phyloP scores from a whole-genome alignment of 352 stramenopile species.

The Lagenidium giganteum region DNA sequence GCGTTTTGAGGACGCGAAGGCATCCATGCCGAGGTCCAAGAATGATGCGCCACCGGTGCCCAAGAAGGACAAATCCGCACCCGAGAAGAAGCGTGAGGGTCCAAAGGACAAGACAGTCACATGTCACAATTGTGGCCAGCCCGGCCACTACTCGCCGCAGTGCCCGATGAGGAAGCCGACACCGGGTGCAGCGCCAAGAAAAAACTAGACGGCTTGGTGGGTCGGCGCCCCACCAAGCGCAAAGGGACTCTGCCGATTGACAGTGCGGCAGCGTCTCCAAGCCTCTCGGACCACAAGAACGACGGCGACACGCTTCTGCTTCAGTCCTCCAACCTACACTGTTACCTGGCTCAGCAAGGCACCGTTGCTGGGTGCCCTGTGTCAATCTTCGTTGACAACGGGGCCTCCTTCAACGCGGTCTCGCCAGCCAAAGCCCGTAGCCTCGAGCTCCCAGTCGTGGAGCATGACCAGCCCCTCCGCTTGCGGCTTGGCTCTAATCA shows the following conservation, averaged over 20 bases:
- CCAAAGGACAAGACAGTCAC: too few relatives aligned
- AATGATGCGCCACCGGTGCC: too few relatives aligned
- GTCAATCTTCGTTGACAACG: slow-evolving; percentile 3
- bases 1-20: neutral
- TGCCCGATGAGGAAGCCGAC: neutral
- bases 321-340: slow-evolving; percentile 4
- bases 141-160: too few relatives aligned
- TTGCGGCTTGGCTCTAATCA: slow-evolving; percentile 1
- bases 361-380: neutral
- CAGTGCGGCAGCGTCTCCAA: neutral
- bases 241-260: neutral
- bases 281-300: neutral
- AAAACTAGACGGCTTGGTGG: slow-evolving; percentile 4
- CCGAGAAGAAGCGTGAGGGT: too few relatives aligned
- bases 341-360: slow-evolving; percentile 1
- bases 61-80: too few relatives aligned
- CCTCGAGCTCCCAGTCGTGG: neutral
- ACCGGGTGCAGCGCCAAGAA: neutral
- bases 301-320: too few relatives aligned
- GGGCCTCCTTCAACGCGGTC: slow-evolving; percentile 7
- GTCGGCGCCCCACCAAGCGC: slow-evolving; percentile 1
- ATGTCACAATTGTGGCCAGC: too few relatives aligned
- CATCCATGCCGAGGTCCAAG: too few relatives aligned
- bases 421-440: neutral
- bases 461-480: neutral